A percentile compares a stretch with the other conserved stretches of the same genome.
Conservation (phyloP, 805 yeast genomes). For the Candida ovalis region DNA sequence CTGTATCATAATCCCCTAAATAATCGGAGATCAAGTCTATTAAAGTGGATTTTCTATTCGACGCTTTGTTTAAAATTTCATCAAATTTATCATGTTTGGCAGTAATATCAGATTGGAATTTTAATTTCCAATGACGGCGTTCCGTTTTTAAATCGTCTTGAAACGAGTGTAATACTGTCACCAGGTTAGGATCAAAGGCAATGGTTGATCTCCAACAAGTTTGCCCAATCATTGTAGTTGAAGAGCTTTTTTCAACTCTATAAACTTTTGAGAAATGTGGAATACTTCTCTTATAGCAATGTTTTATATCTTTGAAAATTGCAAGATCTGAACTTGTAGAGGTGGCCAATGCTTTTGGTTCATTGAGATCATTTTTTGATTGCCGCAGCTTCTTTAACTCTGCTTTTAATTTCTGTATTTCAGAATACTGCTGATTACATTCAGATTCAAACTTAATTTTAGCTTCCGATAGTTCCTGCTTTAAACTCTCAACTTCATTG, state of each 20-base stretch:
- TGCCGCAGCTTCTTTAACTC: background rate
- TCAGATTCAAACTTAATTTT: background rate
- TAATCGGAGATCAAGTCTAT: constrained; percentile 14
- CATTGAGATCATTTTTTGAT: too few relatives aligned
- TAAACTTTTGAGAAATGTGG: constrained; percentile 2
- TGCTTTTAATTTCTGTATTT: background rate
- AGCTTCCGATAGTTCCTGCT: background rate
- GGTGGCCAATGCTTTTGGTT: background rate
- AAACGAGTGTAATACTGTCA: constrained; percentile 4
- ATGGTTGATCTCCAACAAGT: constrained; percentile 17
- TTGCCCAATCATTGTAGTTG: constrained; percentile 8
- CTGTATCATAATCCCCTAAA: constrained; percentile 13
- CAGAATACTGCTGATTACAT: background rate
- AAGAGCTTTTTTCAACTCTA: constrained; percentile 8
- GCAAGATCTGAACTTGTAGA: background rate
- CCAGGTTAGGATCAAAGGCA: constrained; percentile 8
- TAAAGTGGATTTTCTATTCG: background rate
- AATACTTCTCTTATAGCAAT: background rate
- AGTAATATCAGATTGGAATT: constrained; percentile 1
- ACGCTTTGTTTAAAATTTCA: background rate
- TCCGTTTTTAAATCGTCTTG: constrained; percentile 7
- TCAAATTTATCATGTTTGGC: background rate
- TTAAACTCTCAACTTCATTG: background rate
- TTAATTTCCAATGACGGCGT: constrained; percentile 13
- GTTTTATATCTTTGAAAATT: constrained; percentile 1